These are phyloP conservation scores for Fusarium austroafricanum DNA, from an alignment of 2,329 filamentous ascomycete species.

Conservation along the genomic window DNA sequence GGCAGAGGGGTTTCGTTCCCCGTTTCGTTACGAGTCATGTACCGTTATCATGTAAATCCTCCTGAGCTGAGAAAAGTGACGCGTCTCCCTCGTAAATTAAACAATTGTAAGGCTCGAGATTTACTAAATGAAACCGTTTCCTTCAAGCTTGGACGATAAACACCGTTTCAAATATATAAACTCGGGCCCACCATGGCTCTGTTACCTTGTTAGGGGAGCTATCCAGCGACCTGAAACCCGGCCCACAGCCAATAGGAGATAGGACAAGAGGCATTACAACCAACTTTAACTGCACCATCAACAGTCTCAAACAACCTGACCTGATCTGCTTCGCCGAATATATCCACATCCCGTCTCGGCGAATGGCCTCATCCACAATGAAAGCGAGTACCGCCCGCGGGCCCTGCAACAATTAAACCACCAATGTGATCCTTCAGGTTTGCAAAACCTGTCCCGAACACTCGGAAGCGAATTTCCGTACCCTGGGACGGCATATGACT, in stretches of 20 bases:
- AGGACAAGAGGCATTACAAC: constrained; percentile 13
- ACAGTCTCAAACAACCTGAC: constrained; percentile 21
- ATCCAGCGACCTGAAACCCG: constrained; percentile 30
- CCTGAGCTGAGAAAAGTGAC: constrained; percentile 5
- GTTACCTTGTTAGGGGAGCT: constrained; percentile 22
- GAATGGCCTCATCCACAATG: constrained; percentile 18
- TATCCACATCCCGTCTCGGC: constrained; percentile 4
- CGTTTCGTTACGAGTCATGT: constrained; percentile 19
- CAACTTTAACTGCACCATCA: not conserved
- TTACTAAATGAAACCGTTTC: constrained; percentile 10
- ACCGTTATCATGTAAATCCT: not conserved
- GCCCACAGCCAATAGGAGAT: constrained; percentile 29
- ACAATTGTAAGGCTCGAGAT: not conserved
- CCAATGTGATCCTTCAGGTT: constrained; percentile 24
- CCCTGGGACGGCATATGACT: not conserved
- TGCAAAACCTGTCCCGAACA: constrained; percentile 17
- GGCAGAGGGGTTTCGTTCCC: constrained; percentile 21
- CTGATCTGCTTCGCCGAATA: not conserved
- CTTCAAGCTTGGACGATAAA: constrained; percentile 1
- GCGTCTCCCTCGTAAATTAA: constrained; percentile 3
- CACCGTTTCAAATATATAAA: constrained; percentile 15
- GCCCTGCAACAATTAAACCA: constrained; percentile 17
- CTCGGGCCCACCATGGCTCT: constrained; percentile 14
- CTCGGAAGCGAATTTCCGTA: constrained; percentile 22
- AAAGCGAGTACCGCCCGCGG: constrained; percentile 21